A percentile compares a stretch with the other conserved stretches of the same genome.
Conservation (phyloP, 2,329 filamentous ascomycete species). For the Apiospora rasikravindrae region DNA sequence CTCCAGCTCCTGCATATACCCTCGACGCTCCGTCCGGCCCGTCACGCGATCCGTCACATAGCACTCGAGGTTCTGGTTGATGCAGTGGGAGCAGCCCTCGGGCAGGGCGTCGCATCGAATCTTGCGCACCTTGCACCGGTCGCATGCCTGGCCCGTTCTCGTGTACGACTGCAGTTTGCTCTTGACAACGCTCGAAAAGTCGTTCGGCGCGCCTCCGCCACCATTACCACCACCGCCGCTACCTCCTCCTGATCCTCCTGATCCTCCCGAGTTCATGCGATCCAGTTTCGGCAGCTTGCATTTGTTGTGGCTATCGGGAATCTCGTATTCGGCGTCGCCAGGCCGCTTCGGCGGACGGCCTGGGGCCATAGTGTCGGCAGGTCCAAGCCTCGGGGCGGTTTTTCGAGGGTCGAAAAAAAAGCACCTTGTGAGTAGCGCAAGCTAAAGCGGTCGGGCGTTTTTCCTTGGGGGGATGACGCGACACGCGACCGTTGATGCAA, state of each 20-base stretch:
- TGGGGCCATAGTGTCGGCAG: constrained; percentile 41
- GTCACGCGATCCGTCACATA: constrained; percentile 87
- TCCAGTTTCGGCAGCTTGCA: constrained; percentile 57
- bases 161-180: constrained; percentile 60
- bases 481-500: neutral
- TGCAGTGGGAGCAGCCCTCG: constrained; percentile 82
- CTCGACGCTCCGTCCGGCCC: constrained; percentile 77
- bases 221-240: neutral
- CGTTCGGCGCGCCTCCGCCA: constrained; percentile 43
- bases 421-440: constrained; percentile 1
- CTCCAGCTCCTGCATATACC: constrained; percentile 79
- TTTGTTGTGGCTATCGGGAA: constrained; percentile 45
- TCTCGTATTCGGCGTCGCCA: constrained; percentile 44
- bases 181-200: constrained; percentile 63
- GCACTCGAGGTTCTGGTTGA: constrained; percentile 77
- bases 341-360: constrained; percentile 51
- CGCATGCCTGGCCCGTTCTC: constrained; percentile 83
- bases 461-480: neutral
- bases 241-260: neutral
- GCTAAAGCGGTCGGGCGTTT: constrained; percentile 6
- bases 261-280: constrained; percentile 32
- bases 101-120: constrained; percentile 84
- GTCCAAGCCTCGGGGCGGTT: neutral
- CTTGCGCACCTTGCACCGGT: constrained; percentile 89
- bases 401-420: neutral